Evolutionary conservation across 2,329 filamentous ascomycete genomes (phyloP).

Genomic region (Exutisphaerella laricina): DNA sequence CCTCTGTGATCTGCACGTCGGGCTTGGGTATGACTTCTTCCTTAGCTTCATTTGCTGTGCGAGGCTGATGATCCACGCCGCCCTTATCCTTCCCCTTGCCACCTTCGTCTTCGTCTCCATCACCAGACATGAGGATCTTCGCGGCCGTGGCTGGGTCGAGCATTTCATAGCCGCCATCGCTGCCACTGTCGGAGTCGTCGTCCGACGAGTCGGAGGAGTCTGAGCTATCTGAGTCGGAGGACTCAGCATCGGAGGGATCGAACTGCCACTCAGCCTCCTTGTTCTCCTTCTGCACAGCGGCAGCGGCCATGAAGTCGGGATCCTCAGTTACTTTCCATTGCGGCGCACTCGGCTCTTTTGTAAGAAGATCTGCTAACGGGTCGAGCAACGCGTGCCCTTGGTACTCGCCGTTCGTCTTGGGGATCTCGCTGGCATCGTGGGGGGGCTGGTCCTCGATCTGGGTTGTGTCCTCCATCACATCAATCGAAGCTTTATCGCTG

Average conservation of each 20-base stretch:
- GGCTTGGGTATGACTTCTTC: conserved; percentile 55
- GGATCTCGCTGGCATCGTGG: background rate
- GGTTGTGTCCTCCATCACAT: conserved; percentile 17
- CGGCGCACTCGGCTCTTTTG: conserved; percentile 5
- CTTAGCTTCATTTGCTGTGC: conserved; percentile 75
- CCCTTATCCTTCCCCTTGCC: conserved; percentile 48
- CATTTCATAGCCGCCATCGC: conserved; percentile 62
- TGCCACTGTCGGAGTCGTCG: conserved; percentile 42
- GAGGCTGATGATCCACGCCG: conserved; percentile 46
- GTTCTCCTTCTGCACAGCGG: conserved; percentile 42
- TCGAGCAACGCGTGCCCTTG: background rate
- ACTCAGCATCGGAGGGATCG: conserved; percentile 56
- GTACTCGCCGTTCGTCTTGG: background rate
- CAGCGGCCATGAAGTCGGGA: conserved; percentile 42
- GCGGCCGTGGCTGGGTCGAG: conserved; percentile 78
- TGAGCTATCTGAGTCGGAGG: conserved; percentile 45
- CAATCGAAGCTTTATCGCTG: conserved; percentile 4
- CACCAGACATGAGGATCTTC: conserved; percentile 76
- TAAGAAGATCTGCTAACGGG: conserved; percentile 6
- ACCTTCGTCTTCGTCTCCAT: conserved; percentile 75
- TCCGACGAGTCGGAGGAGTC: conserved; percentile 38
- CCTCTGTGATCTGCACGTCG: conserved; percentile 67
- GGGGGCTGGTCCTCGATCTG: conserved; percentile 10
- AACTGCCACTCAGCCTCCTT: conserved; percentile 75
- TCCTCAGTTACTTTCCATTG: conserved; percentile 30